phyloP scores from a whole-genome alignment of 1,139 yeast genomes.

The Kodamaea arcana region DNA sequence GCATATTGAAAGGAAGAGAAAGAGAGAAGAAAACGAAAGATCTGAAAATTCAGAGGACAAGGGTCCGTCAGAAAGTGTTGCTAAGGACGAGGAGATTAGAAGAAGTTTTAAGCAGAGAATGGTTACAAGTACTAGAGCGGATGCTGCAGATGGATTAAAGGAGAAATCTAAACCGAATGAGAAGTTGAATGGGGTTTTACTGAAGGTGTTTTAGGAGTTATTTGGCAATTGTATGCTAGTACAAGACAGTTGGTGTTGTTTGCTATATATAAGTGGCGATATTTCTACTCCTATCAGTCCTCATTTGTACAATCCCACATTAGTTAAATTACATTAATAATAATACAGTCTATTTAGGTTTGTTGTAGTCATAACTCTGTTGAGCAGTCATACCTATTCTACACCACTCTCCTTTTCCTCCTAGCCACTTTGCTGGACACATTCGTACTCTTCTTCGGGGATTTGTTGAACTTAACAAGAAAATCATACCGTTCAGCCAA shows the following conservation, averaged over 20 bases:
- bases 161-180: conserved; percentile 38
- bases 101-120: conserved; percentile 62
- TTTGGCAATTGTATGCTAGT: too few relatives aligned
- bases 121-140: conserved; percentile 62
- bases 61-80: conserved; percentile 1
- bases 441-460: background rate
- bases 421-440: too few relatives aligned
- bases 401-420: too few relatives aligned
- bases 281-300: too few relatives aligned
- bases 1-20: conserved; percentile 58
- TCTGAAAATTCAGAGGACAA: conserved; percentile 7
- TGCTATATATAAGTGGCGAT: too few relatives aligned
- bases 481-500: conserved; percentile 13
- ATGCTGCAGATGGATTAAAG: conserved; percentile 50
- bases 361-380: too few relatives aligned
- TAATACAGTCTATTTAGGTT: too few relatives aligned
- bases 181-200: conserved; percentile 45
- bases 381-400: too few relatives aligned
- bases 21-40: conserved; percentile 24
- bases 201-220: conserved; percentile 28
- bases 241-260: too few relatives aligned
- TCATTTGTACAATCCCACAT: too few relatives aligned
- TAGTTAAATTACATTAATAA: too few relatives aligned
- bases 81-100: conserved; percentile 32
- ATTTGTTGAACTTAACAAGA: conserved; percentile 8